Evolutionary conservation across 306 rosid species (phyloP), one percentile per base, ranked within the genome.

Genomic region (Sphenostylis stenocarpa): DNA sequence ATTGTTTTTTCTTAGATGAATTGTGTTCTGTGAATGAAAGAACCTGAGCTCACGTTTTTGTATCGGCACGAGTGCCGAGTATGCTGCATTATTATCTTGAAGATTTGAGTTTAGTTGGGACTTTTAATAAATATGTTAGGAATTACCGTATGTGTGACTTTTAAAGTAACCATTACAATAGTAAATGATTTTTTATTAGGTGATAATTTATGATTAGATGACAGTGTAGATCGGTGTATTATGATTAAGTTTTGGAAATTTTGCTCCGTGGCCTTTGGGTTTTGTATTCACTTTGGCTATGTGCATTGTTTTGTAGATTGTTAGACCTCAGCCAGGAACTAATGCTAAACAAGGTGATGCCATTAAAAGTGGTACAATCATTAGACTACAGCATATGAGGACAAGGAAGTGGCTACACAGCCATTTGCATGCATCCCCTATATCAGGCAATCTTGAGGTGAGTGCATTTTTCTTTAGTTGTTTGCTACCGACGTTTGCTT

Each of bases 381-480:
- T 96, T 82, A 96, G 91, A 86, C 75, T 96, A 75, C 98, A 96
- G 79, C 99, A 96, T 87, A 96, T 91, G 99, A 88, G 76, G 77
- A 96, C 99, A 8, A 93, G 96, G 88, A 96, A 90, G 86, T 96
- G 99, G 99, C 85, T 96, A 79, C 99, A 96, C 88, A 96, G 98
- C 82, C 99, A 96, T 85, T 72, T 96, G 82, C 97, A 92, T 24
- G 94, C 96, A 6, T 96, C 99, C 79, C 99, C 99, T 1, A 90
- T 96, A 74, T 56, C 94, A 4, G 92, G 98, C 90, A 92, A 96
- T 85, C 91, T 92, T 23, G 99, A 96, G 94, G 99, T 92, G 67
- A 52, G 74, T 80, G 28, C 4, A 15, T 12, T 2, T 52, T 33
- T 12, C 47, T 44, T 13, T 29, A 51, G 26, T 20, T 80, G 55